Evolutionary conservation across 345 rosid species (phyloP).

Genomic region (Arabidopsis thaliana): DNA sequence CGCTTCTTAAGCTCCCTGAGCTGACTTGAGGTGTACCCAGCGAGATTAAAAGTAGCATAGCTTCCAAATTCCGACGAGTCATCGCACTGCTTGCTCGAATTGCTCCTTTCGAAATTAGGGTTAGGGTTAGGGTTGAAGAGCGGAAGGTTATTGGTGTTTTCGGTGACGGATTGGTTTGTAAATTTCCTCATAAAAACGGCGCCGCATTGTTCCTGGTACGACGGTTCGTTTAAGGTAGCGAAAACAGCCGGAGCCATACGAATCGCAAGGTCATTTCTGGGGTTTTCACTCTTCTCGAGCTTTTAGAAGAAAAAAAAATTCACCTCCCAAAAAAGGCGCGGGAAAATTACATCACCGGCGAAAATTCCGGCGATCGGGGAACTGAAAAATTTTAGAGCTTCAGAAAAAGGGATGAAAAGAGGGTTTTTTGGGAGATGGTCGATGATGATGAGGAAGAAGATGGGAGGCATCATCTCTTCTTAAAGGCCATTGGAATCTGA

Average conservation of each 20-base stretch:
- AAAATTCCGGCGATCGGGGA: constrained; percentile 17
- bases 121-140: constrained; percentile 50
- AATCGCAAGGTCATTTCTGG: constrained; percentile 35
- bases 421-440: constrained; percentile 22
- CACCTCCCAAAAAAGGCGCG: constrained; percentile 4
- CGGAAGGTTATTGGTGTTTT: neutral
- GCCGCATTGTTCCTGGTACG: constrained; percentile 42
- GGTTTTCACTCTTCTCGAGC: neutral
- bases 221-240: constrained; percentile 39
- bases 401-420: no score
- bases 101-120: constrained; percentile 55
- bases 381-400: neutral
- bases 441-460: constrained; percentile 35
- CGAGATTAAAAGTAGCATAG: constrained; percentile 63
- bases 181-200: constrained; percentile 38
- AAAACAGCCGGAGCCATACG: constrained; percentile 43
- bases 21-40: constrained; percentile 55
- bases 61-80: constrained; percentile 50
- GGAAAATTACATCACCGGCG: constrained; percentile 28
- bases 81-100: constrained; percentile 42
- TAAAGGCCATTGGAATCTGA: constrained; percentile 42
- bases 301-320: neutral
- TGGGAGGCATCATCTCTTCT: constrained; percentile 38
- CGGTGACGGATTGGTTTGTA: constrained; percentile 35
- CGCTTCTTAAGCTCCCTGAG: constrained; percentile 63